Evolutionary conservation across 2,329 filamentous ascomycete genomes (phyloP).

Genomic region (Aureobasidium sp.): DNA sequence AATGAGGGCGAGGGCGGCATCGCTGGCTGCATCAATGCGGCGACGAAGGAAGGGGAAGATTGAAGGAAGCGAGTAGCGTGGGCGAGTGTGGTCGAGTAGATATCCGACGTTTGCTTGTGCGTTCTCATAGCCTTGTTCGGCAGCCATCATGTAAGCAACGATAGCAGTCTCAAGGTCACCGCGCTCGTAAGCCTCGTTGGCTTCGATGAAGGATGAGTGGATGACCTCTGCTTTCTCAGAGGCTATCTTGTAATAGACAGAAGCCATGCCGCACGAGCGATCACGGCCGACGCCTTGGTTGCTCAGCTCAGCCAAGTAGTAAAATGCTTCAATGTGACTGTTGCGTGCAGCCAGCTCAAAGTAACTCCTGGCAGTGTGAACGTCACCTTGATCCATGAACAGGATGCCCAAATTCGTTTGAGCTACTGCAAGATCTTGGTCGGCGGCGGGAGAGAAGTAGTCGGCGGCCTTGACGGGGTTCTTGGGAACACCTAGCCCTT

Average conservation of each 20-base stretch:
- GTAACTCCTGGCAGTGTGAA: slow-evolving; percentile 70
- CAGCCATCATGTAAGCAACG: slow-evolving; percentile 74
- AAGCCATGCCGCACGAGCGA: slow-evolving; percentile 65
- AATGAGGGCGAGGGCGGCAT: slow-evolving; percentile 64
- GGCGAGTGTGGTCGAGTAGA: slow-evolving; percentile 60
- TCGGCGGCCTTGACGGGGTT: slow-evolving; percentile 66
- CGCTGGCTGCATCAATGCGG: slow-evolving; percentile 38
- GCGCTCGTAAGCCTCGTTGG: slow-evolving; percentile 70
- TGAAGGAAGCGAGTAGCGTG: slow-evolving; percentile 19
- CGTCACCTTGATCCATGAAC: slow-evolving; percentile 80
- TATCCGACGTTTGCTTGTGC: slow-evolving; percentile 87
- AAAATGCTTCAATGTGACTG: slow-evolving; percentile 79
- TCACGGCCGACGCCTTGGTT: slow-evolving; percentile 73
- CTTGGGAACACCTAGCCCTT: slow-evolving; percentile 63
- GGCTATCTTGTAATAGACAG: slow-evolving; percentile 81
- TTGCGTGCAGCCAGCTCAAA: slow-evolving; percentile 80
- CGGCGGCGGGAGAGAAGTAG: slow-evolving; percentile 68
- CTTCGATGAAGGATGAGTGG: slow-evolving; percentile 72
- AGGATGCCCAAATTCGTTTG: slow-evolving; percentile 76
- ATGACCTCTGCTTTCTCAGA: slow-evolving; percentile 82
- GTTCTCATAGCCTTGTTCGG: slow-evolving; percentile 84
- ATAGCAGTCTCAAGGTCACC: slow-evolving; percentile 74
- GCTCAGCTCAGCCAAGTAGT: slow-evolving; percentile 83
- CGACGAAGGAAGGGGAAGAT: slow-evolving; percentile 17
- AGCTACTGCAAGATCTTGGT: slow-evolving; percentile 70